A percentile compares a stretch with the other conserved stretches of the same genome.
Conservation (phyloP, 2,329 filamentous ascomycete genomes). For the Helotiales sp. region DNA sequence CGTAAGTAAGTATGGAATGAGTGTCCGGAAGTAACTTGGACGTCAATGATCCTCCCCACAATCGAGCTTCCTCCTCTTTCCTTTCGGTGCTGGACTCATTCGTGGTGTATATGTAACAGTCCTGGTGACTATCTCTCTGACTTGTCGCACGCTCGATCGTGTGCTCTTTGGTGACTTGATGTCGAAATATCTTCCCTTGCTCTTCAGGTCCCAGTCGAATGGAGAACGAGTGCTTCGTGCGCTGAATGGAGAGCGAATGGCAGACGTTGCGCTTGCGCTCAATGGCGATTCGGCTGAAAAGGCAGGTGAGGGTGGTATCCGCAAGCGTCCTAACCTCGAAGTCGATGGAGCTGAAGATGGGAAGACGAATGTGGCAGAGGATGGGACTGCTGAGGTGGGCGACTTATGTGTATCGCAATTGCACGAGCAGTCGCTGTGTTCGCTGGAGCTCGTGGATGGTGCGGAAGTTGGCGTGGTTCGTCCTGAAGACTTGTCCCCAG, state of each 20-base stretch:
- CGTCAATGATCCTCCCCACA: constrained; percentile 28
- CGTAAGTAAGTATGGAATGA: constrained; percentile 4
- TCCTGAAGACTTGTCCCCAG: constrained; percentile 36
- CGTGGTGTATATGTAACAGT: constrained; percentile 88
- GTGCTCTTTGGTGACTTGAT: constrained; percentile 54
- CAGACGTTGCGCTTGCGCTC: constrained; percentile 57
- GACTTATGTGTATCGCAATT: constrained; percentile 53
- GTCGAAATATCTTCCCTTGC: constrained; percentile 65
- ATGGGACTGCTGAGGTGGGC: constrained; percentile 60
- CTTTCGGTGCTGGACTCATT: constrained; percentile 87
- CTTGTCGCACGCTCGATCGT: constrained; percentile 65
- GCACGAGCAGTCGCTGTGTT: constrained; percentile 56
- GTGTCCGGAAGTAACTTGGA: background rate
- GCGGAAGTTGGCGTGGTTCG: constrained; percentile 48
- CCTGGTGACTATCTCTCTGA: constrained; percentile 89
- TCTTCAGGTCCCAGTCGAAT: constrained; percentile 75
- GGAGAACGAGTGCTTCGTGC: constrained; percentile 64
- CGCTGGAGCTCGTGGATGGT: constrained; percentile 41
- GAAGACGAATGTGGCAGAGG: constrained; percentile 56
- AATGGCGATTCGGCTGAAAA: constrained; percentile 71
- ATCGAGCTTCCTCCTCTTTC: constrained; percentile 81
- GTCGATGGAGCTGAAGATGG: constrained; percentile 60
- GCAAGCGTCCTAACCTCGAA: constrained; percentile 59
- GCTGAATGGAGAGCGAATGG: constrained; percentile 69
- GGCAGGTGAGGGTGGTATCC: constrained; percentile 74